phyloP scores from a whole-genome alignment of 2,329 filamentous ascomycete species.

The Periglandula ipomoeae region DNA sequence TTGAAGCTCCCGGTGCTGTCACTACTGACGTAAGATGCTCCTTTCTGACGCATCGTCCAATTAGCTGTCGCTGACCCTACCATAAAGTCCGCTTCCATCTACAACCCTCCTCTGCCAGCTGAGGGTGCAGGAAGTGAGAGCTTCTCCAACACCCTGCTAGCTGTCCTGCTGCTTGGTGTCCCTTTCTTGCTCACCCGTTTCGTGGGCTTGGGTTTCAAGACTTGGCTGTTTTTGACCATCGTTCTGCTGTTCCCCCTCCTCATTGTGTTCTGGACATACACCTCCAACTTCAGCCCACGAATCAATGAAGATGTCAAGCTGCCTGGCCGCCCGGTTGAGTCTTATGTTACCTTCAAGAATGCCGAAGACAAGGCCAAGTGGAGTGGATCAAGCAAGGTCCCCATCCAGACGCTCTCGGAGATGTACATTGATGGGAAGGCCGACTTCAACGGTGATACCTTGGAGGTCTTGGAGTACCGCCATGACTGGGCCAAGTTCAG shows the following conservation, averaged over 20 bases:
- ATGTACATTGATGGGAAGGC: slow-evolving; percentile 96
- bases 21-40: not conserved
- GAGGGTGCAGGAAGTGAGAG: slow-evolving; percentile 75
- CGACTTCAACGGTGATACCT: slow-evolving; percentile 86
- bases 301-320: slow-evolving; percentile 87
- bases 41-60: not conserved
- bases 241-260: slow-evolving; percentile 74
- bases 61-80: not conserved
- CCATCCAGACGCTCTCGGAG: slow-evolving; percentile 91
- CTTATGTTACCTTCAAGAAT: slow-evolving; percentile 80
- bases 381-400: slow-evolving; percentile 69
- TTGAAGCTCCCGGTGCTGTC: not conserved
- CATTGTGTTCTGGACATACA: slow-evolving; percentile 69
- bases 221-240: slow-evolving; percentile 77
- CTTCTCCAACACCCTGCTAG: slow-evolving; percentile 81
- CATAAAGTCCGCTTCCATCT: slow-evolving; percentile 58
- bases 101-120: slow-evolving; percentile 88
- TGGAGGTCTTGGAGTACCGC: slow-evolving; percentile 85
- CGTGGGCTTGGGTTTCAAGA: slow-evolving; percentile 83
- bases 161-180: slow-evolving; percentile 56
- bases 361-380: slow-evolving; percentile 55
- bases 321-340: slow-evolving; percentile 78
- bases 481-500: slow-evolving; percentile 96
- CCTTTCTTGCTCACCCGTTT: slow-evolving; percentile 70
- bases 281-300: slow-evolving; percentile 75